Evolutionary conservation across 2,329 filamentous ascomycete species (phyloP).

Genomic region (Cladophialophora exuberans): DNA sequence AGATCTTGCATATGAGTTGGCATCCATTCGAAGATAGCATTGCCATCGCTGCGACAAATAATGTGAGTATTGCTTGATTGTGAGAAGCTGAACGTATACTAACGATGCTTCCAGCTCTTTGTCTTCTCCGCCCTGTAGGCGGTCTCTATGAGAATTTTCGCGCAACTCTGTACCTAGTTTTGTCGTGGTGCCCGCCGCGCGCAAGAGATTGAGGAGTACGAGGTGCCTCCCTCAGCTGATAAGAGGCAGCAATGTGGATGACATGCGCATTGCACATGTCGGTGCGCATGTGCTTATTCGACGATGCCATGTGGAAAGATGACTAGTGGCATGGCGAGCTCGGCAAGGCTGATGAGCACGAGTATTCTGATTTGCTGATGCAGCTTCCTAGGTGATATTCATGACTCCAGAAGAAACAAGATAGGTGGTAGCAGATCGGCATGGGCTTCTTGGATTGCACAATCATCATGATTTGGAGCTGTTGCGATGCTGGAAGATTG

Average conservation of each 20-base stretch:
- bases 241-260: background rate
- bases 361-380: background rate
- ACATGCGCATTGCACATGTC: background rate
- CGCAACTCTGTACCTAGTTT: slow-evolving; percentile 9
- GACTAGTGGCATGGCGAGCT: slow-evolving; percentile 1
- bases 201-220: background rate
- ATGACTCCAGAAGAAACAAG: background rate
- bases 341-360: slow-evolving; percentile 3
- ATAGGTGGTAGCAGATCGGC: background rate
- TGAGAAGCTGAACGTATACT: background rate
- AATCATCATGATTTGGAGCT: slow-evolving; percentile 10
- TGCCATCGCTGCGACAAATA: slow-evolving; percentile 98
- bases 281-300: background rate
- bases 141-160: background rate
- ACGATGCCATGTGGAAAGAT: background rate
- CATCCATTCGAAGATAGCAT: slow-evolving; percentile 99
- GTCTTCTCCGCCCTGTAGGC: slow-evolving; percentile 73
- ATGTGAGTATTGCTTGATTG: slow-evolving; percentile 68
- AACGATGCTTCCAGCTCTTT: slow-evolving; percentile 61
- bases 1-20: slow-evolving; percentile 99
- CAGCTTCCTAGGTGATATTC: background rate
- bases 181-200: slow-evolving; percentile 3
- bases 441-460: slow-evolving; percentile 23
- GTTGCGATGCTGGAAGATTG: background rate
- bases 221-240: background rate